Conservation (phyloP, 768 basidiomycete genomes). For the Pulveroboletus sp. region DNA sequence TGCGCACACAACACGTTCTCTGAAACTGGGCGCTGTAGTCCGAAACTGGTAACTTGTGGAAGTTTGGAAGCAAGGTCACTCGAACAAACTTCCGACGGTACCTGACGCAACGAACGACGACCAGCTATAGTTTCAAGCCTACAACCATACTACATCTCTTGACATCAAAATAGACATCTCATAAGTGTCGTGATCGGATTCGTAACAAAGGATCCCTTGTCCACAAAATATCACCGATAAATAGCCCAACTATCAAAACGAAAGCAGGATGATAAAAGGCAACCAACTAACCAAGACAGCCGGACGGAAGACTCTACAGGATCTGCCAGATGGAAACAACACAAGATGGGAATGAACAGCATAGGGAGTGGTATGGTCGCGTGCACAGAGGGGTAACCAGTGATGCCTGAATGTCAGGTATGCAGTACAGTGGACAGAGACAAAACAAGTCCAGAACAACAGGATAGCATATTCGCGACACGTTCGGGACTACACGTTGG, state of each 20-base stretch:
- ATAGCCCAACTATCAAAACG: neutral
- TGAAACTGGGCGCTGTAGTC: no score
- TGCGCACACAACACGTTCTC: no score
- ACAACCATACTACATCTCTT: no score
- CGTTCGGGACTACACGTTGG: neutral
- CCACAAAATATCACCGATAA: neutral
- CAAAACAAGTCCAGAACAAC: slow-evolving; percentile 12
- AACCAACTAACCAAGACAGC: slow-evolving; percentile 5
- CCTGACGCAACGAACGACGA: no score
- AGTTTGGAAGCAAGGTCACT: no score
- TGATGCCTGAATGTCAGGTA: no score
- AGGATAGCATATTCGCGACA: neutral
- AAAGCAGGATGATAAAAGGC: neutral
- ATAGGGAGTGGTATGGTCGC: neutral
- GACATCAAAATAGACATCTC: no score
- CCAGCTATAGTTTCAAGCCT: no score
- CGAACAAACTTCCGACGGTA: no score
- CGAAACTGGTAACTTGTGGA: no score
- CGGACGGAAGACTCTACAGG: slow-evolving; percentile 1
- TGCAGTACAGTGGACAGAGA: slow-evolving; percentile 6
- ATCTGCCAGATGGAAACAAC: slow-evolving; percentile 1
- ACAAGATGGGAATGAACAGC: slow-evolving; percentile 1
- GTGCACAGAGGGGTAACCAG: neutral
- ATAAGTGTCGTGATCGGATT: no score
- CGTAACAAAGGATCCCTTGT: no score